Percentiles rank a stretch among this genome's conserved stretches.
These are phyloP conservation scores for Metschnikowia drakensbergensis DNA, from an alignment of 805 yeast species.

Conservation along the genomic window DNA sequence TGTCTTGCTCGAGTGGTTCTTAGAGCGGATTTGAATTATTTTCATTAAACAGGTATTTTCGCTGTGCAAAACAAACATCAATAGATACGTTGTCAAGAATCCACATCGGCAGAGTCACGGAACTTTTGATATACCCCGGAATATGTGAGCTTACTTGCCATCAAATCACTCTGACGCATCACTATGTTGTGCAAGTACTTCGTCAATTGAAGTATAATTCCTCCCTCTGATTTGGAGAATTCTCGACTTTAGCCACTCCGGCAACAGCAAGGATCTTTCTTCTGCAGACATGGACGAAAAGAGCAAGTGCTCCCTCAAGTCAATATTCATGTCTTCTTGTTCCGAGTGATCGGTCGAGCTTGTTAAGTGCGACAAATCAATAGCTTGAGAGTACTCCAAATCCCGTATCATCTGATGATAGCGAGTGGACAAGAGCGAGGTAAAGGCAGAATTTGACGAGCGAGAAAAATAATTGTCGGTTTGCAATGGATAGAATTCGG, in stretches of 20 bases:
- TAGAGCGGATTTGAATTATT: no score
- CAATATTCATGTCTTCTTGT: not conserved
- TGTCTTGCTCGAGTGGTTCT: no score
- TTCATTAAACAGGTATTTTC: no score
- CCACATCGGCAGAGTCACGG: no score
- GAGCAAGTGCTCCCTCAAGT: not conserved
- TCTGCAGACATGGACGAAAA: not conserved
- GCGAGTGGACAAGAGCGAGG: not conserved
- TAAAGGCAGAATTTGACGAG: not conserved
- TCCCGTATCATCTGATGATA: conserved; percentile 1
- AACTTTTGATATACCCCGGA: no score
- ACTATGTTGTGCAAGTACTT: not conserved
- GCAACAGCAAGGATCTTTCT: not conserved
- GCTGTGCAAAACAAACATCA: no score
- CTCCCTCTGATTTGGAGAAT: not conserved
- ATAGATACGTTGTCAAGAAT: no score
- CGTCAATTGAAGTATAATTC: not conserved
- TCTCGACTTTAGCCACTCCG: not conserved
- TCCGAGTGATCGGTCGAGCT: not conserved
- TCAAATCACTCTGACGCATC: not conserved
- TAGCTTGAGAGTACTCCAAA: not conserved
- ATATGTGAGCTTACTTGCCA: no score
- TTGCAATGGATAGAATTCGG: not conserved
- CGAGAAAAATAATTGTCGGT: not conserved
- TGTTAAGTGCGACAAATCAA: not conserved